A percentile compares a stretch with the other conserved stretches of the same genome.
Conservation (phyloP, 2,329 filamentous ascomycete genomes). For the Tolypocladium inflatum region DNA sequence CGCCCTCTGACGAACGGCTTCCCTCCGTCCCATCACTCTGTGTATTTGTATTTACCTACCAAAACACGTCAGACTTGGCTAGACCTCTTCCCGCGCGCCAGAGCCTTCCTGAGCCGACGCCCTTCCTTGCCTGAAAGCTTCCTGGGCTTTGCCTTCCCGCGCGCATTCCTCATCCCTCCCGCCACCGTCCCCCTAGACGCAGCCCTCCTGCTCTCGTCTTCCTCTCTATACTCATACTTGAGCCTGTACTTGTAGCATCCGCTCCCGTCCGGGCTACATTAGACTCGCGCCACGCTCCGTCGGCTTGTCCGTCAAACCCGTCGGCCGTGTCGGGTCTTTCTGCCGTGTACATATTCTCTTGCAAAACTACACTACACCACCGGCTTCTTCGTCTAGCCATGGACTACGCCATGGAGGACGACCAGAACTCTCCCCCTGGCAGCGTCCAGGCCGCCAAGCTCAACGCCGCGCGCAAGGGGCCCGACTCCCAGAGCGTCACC, state of each 20-base stretch:
- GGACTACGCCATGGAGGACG: conserved; percentile 41
- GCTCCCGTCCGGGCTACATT: background rate
- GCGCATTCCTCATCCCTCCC: background rate
- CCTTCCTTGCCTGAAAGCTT: background rate
- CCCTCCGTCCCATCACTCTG: background rate
- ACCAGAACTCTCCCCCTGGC: conserved; percentile 59
- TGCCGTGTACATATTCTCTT: background rate
- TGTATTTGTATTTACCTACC: background rate
- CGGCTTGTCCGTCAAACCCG: background rate
- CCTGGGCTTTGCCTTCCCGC: background rate
- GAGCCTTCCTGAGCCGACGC: background rate
- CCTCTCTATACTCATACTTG: background rate
- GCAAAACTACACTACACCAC: background rate
- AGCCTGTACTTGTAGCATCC: background rate
- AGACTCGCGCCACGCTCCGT: background rate
- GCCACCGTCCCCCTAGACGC: background rate
- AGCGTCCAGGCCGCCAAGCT: conserved; percentile 54
- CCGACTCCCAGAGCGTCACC: conserved; percentile 64
- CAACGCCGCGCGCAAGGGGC: conserved; percentile 42
- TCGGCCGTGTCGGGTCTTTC: background rate
- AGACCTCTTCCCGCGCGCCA: background rate
- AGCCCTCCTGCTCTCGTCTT: background rate
- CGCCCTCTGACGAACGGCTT: background rate
- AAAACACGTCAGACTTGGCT: background rate
- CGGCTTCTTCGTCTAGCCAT: conserved; percentile 12